These are phyloP conservation scores for Tubosaeta sp. DNA, from an alignment of 768 basidiomycete genomes.

Conservation along the genomic window DNA sequence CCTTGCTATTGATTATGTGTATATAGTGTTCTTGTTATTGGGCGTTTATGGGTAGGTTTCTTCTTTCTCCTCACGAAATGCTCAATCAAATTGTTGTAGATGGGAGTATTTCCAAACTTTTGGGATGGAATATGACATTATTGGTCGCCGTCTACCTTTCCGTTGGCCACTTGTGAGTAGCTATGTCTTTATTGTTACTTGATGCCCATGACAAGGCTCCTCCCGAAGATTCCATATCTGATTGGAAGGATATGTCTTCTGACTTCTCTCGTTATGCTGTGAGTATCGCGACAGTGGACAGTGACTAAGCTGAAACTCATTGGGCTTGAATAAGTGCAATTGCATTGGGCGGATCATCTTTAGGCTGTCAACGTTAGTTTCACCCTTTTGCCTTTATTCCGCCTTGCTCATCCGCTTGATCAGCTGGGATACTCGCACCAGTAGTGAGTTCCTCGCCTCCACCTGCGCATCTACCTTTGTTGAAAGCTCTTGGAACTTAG, in stretches of 20 bases:
- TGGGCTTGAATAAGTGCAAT: constrained; percentile 4
- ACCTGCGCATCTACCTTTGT: not conserved
- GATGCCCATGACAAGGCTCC: not conserved
- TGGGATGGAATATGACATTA: constrained; percentile 19
- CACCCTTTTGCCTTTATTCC: not conserved
- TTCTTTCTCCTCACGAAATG: not conserved
- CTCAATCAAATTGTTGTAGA: constrained; percentile 5
- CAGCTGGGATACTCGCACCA: not conserved
- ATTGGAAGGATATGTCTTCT: constrained; percentile 6
- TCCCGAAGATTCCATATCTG: constrained; percentile 12
- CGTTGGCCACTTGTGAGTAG: constrained; percentile 24
- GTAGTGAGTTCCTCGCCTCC: constrained; percentile 1
- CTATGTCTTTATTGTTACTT: not conserved
- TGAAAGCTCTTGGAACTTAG: not conserved
- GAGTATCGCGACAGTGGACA: not conserved
- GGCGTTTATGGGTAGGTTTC: constrained; percentile 18
- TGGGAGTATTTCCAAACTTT: constrained; percentile 23
- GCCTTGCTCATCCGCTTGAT: not conserved
- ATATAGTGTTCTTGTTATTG: constrained; percentile 11
- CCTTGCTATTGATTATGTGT: not conserved
- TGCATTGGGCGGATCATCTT: not conserved
- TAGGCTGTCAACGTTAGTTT: constrained; percentile 9
- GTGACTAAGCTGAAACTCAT: too few relatives aligned
- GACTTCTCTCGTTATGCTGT: constrained; percentile 1
- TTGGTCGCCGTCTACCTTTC: constrained; percentile 18